Base-by-base conservation (phyloP, 106 monocot genomes). In the Apostasia ramifera region DNA sequence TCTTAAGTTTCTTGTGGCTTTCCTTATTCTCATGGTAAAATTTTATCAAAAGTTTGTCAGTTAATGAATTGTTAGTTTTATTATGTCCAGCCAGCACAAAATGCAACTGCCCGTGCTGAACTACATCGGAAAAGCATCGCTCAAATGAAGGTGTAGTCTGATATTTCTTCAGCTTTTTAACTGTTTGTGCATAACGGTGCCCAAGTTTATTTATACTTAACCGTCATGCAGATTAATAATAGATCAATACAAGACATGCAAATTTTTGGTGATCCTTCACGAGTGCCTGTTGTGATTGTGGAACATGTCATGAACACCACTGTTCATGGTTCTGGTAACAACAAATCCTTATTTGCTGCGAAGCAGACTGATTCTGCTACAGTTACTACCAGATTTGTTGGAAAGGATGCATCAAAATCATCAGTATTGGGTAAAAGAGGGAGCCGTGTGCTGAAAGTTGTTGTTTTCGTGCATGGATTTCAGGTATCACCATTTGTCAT, bases 401-500 rank as follows among this genome's bases (percentile, higher is more conserved):
- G 81, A 62, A 74, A 60, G 63, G 39, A 41, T 54, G 47, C 76
- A 14, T 58, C 73, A 0, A 84, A 78, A 57, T 49, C 74, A 62
- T 74, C 65, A 53, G 55, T 59, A 51, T n/a, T 63, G 11, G 47
- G 71, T 40, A 90, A 81, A 71, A 85, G 61, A 81, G 75, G 65
- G 54, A 73, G 70, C 12, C 81, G 92, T 1, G 49, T 83, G 40
- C 70, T 98, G 46, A 82, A 78, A 79, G 77, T 81, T 47, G 92
- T 87, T n/a, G 68, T 98, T 61, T 98, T 98, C 81, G 97, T 98
- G 57, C 97, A 92, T 85, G 97, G 97, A 69, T 98, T 98, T 90
- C 97, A 98, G 97, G 97, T 72, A 83, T 53, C 53, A 63, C 40
- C 46, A 54, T 49, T 40, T 40, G 26, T 0, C 26, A 26, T 26